Conservation (phyloP, 75 land plant species). For the Gnetum montanum region DNA sequence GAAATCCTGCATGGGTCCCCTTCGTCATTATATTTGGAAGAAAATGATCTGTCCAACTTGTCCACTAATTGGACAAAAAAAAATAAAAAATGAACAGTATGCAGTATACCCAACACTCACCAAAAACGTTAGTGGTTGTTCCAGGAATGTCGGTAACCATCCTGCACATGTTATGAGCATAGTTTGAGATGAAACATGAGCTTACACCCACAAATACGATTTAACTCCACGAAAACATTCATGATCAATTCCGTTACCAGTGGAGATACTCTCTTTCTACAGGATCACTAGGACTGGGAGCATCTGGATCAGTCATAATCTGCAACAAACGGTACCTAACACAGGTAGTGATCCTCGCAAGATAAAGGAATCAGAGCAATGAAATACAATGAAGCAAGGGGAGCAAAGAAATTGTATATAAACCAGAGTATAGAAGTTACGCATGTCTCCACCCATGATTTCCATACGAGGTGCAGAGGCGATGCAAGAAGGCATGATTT, state of each 20-base stretch:
- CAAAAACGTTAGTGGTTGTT: slow-evolving; percentile 66
- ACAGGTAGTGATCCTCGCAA: neutral
- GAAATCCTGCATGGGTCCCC: no score
- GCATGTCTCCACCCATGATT: slow-evolving; percentile 29
- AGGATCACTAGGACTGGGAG: slow-evolving; percentile 92
- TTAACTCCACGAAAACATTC: no score
- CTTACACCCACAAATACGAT: no score
- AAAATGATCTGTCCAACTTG: no score
- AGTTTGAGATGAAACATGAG: no score
- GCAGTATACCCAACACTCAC: slow-evolving; percentile 13
- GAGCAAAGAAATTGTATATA: neutral
- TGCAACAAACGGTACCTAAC: neutral
- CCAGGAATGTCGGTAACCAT: slow-evolving; percentile 96
- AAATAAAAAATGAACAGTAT: no score
- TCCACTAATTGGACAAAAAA: no score
- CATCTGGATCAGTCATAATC: slow-evolving; percentile 91
- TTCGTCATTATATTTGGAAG: no score
- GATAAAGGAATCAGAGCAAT: neutral
- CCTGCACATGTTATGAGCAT: slow-evolving; percentile 32
- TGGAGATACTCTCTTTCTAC: slow-evolving; percentile 69
- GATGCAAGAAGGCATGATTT: slow-evolving; percentile 43
- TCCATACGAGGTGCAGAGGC: slow-evolving; percentile 29
- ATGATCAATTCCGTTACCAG: no score
- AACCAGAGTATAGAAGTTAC: slow-evolving; percentile 48
- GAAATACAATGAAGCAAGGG: neutral